Evolutionary conservation across 441 rosid genomes (phyloP).

Genomic region (Erysimum cheiri): DNA sequence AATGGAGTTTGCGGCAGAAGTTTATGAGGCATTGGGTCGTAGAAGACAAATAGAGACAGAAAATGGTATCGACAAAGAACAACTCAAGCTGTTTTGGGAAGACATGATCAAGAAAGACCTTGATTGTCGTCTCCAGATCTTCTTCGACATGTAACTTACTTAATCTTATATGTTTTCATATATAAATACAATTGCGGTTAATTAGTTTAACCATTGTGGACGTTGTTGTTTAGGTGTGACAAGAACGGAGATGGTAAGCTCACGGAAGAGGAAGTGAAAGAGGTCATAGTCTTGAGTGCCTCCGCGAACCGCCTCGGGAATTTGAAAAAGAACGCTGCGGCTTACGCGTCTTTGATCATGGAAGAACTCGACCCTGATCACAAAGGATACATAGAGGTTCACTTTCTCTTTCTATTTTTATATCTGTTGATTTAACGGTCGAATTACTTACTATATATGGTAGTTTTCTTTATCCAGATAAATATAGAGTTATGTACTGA

Average conservation of each 20-base stretch:
- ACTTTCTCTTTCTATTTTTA: neutral
- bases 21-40: slow-evolving; percentile 77
- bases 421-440: neutral
- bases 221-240: slow-evolving; percentile 62
- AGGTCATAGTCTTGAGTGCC: slow-evolving; percentile 79
- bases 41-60: slow-evolving; percentile 55
- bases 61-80: slow-evolving; percentile 68
- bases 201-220: slow-evolving; percentile 2
- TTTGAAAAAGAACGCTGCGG: slow-evolving; percentile 63
- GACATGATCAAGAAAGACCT: slow-evolving; percentile 79
- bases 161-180: slow-evolving; percentile 6
- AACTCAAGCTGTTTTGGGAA: slow-evolving; percentile 79
- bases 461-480: neutral
- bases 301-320: slow-evolving; percentile 81
- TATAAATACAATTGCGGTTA: neutral
- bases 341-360: slow-evolving; percentile 88
- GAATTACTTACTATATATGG: neutral
- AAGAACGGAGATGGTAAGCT: slow-evolving; percentile 80
- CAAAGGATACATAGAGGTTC: slow-evolving; percentile 86
- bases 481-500: slow-evolving; percentile 13
- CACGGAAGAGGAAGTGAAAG: slow-evolving; percentile 73
- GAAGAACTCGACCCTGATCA: slow-evolving; percentile 98
- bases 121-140: slow-evolving; percentile 84
- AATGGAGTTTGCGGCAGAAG: slow-evolving; percentile 77
- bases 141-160: slow-evolving; percentile 81